Evolutionary conservation across 2,329 filamentous ascomycete species (phyloP).

Genomic region (Xylaria sp.): DNA sequence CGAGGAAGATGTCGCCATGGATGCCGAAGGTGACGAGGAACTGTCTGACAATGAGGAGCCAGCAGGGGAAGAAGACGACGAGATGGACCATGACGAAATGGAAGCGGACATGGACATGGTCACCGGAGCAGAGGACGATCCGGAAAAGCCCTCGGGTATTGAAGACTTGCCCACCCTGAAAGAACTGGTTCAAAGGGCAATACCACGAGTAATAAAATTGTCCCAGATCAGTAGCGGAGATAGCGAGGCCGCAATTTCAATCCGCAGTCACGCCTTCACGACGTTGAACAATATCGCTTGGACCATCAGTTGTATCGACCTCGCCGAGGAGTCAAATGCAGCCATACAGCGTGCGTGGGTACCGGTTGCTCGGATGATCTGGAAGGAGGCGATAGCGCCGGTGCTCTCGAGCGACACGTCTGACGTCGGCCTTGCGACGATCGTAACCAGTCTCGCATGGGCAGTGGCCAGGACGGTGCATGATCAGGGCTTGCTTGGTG

Average conservation of each 20-base stretch:
- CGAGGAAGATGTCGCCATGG: slow-evolving; percentile 41
- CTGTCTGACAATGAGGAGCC: slow-evolving; percentile 46
- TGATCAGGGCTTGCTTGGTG: slow-evolving; percentile 50
- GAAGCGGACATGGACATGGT: slow-evolving; percentile 69
- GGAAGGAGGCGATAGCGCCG: slow-evolving; percentile 58
- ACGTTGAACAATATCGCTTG: slow-evolving; percentile 70
- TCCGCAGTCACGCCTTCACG: slow-evolving; percentile 59
- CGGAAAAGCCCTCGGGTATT: slow-evolving; percentile 46
- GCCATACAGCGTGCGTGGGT: slow-evolving; percentile 58
- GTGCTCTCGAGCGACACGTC: slow-evolving; percentile 64
- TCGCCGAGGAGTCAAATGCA: slow-evolving; percentile 55
- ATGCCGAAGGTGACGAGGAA: slow-evolving; percentile 42
- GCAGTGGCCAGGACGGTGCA: slow-evolving; percentile 61
- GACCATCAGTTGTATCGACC: slow-evolving; percentile 65
- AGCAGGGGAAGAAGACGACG: slow-evolving; percentile 47
- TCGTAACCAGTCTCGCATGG: slow-evolving; percentile 68
- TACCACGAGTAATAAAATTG: slow-evolving; percentile 50
- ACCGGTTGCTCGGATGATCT: slow-evolving; percentile 57
- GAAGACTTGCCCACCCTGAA: slow-evolving; percentile 59
- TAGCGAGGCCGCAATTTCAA: slow-evolving; percentile 44
- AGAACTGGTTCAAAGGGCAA: slow-evolving; percentile 47
- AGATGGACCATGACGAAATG: slow-evolving; percentile 60
- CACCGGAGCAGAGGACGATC: slow-evolving; percentile 50
- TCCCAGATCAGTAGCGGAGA: slow-evolving; percentile 47
- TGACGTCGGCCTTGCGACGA: slow-evolving; percentile 63